Evolutionary conservation across 2,329 filamentous ascomycete species (phyloP), one percentile per base, ranked within the genome.

Genomic region (Cytospora chrysosperma): DNA sequence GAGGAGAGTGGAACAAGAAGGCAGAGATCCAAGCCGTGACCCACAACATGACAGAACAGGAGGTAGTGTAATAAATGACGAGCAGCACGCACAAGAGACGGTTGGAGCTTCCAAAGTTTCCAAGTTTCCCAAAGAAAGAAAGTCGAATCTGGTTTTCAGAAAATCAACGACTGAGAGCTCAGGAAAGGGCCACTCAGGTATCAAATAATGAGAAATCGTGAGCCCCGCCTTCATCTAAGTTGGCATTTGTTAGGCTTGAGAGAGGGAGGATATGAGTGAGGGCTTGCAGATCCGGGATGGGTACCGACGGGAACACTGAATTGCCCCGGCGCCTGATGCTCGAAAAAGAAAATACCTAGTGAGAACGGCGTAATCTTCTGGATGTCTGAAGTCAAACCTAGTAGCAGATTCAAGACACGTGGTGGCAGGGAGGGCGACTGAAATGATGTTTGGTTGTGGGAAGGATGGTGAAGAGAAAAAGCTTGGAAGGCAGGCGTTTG

Each of bases 11-110:
- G 49, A 58, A 63, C 37, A 58, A 30, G 37, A 56, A 65, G 61
- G 61, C 51, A 58, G 57, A 65, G 49, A 62, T 59, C 49, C 57
- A 64, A 52, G 53, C 64, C 43, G 57, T 61, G 57, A 64, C 61
- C 64, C 64, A 65, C 64, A 63, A 62, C 64, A 65, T 63, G 61
- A 65, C 64, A 64, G 40, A 54, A 50, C 47, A 54, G 43, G 24
- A 8, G n/a, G 43, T 47, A 24, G 24, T 55, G 57, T 30, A 51
- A 17, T 26, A 28, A 59, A 59, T 30, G 37, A 34, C 34, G 56
- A 54, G 26, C 37, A 58, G 34, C 34, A 61, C 51, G 50, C 37
- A 52, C 50, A 55, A 24, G 51, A 47, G 51, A 37, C 32, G 43
- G 50, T 56, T 30, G 47, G 34, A 54, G 40, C 17, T 56, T 58